phyloP scores from a whole-genome alignment of 73 alveolate species.

The Paramecium sonneborni region DNA sequence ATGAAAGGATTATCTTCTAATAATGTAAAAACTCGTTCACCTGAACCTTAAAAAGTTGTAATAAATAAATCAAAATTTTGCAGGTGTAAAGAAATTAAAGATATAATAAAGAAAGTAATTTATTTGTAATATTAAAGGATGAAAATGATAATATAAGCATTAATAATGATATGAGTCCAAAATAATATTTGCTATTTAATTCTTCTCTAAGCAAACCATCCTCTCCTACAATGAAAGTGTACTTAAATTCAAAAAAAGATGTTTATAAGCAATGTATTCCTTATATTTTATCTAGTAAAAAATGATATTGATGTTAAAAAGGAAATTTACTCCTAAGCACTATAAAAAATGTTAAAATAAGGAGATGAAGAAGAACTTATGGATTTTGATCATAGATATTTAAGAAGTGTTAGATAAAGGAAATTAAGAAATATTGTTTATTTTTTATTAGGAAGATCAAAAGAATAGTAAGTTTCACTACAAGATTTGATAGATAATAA shows the following conservation, averaged over 20 bases:
- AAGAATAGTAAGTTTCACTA: not conserved
- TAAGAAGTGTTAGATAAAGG: constrained; percentile 36
- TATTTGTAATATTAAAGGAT: not conserved
- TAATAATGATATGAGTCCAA: not conserved
- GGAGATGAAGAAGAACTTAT: constrained; percentile 24
- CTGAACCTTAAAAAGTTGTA: not conserved
- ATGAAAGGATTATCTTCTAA: constrained; percentile 6
- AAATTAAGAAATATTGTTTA: not conserved
- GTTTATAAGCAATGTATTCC: not conserved
- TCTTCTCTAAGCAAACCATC: not conserved
- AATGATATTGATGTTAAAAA: not conserved
- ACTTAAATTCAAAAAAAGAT: not conserved
- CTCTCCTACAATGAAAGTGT: not conserved
- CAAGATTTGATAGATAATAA: constrained; percentile 26
- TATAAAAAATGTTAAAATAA: not conserved
- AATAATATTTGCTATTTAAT: no score
- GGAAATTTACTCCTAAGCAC: not conserved
- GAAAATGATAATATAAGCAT: not conserved
- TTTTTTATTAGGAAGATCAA: not conserved
- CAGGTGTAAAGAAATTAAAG: not conserved
- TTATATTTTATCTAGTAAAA: not conserved
- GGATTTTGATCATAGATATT: constrained; percentile 42
- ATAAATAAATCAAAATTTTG: not conserved
- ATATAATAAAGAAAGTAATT: not conserved
- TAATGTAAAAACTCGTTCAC: not conserved